Conservation (phyloP, 768 basidiomycete genomes). For the Termitomyces sp. region DNA sequence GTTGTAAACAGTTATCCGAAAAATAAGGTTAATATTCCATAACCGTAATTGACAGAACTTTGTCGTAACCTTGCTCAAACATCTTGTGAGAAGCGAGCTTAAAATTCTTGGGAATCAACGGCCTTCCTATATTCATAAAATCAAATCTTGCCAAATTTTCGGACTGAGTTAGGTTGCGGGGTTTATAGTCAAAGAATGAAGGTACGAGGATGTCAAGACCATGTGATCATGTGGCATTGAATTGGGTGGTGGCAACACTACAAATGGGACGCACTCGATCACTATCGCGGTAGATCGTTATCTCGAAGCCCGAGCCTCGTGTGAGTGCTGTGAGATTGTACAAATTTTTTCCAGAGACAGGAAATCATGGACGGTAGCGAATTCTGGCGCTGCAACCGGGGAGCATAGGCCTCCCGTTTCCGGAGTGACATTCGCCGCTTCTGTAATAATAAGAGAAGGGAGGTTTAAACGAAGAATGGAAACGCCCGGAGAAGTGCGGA, state of each 20-base stretch:
- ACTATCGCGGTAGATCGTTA: constrained; percentile 6
- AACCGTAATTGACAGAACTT: constrained; percentile 1
- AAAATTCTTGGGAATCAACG: background rate
- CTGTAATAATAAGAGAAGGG: background rate
- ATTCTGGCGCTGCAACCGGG: background rate
- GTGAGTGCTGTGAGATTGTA: background rate
- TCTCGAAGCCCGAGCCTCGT: background rate
- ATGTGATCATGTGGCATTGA: constrained; percentile 6
- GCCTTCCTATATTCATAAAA: background rate
- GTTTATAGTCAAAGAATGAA: constrained; percentile 5
- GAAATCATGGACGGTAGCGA: background rate
- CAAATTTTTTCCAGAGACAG: background rate
- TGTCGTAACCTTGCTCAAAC: constrained; percentile 1
- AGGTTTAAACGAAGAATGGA: constrained; percentile 1
- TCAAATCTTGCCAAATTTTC: background rate
- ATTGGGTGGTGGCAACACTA: background rate
- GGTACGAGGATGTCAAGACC: constrained; percentile 6
- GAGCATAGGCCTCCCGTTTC: background rate
- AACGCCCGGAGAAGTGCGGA: constrained; percentile 4
- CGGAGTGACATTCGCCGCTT: background rate
- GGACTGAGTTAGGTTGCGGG: background rate
- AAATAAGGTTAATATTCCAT: background rate
- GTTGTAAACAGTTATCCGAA: background rate
- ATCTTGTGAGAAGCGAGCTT: constrained; percentile 7
- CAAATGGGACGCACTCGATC: constrained; percentile 3